Conservation (phyloP, 2,329 filamentous ascomycete species). For the Coniochaeta ligniaria region DNA sequence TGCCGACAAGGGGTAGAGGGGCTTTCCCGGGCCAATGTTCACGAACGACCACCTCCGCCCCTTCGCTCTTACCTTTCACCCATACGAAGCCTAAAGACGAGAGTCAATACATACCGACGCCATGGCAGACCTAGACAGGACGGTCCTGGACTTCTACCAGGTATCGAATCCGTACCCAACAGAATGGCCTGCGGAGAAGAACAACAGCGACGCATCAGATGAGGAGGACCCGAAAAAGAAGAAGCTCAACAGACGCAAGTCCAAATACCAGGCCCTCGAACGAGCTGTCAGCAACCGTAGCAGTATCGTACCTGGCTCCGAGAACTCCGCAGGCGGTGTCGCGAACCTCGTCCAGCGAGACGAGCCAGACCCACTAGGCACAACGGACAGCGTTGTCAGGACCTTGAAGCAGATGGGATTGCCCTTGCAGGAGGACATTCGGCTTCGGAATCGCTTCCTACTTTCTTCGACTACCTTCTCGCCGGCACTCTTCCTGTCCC, state of each 20-base stretch:
- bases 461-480: constrained; percentile 95
- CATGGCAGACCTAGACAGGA: constrained; percentile 67
- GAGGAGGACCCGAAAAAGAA: constrained; percentile 44
- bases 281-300: constrained; percentile 62
- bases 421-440: constrained; percentile 75
- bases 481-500: constrained; percentile 82
- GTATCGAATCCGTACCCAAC: constrained; percentile 70
- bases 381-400: constrained; percentile 76
- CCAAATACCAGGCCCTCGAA: constrained; percentile 79
- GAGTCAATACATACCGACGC: constrained; percentile 5
- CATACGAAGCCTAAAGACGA: not conserved
- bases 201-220: constrained; percentile 62
- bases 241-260: constrained; percentile 56
- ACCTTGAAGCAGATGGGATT: constrained; percentile 71
- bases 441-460: constrained; percentile 82
- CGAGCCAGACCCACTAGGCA: constrained; percentile 87
- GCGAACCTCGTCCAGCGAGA: constrained; percentile 82
- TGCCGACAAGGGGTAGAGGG: not conserved
- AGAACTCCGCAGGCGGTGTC: constrained; percentile 57
- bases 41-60: not conserved
- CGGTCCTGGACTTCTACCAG: constrained; percentile 84
- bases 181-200: constrained; percentile 80
- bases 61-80: not conserved
- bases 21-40: not conserved
- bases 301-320: constrained; percentile 59